phyloP scores from a whole-genome alignment of 768 basidiomycete genomes.

The Suillus alpinus region DNA sequence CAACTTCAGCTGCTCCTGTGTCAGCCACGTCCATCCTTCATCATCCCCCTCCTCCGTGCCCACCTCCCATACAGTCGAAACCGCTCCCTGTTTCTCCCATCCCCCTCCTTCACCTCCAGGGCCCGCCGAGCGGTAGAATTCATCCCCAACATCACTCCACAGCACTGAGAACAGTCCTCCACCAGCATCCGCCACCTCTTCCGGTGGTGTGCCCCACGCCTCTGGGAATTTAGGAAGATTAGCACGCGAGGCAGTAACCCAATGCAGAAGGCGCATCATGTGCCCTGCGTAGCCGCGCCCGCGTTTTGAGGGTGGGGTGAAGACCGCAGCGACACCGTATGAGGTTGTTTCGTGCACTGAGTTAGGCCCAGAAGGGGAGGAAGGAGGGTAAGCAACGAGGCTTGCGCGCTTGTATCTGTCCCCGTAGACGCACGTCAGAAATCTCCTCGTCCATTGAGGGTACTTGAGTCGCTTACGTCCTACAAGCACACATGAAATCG shows the following conservation, averaged over 20 bases:
- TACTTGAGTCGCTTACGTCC: slow-evolving; percentile 45
- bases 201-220: slow-evolving; percentile 45
- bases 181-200: slow-evolving; percentile 30
- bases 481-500: slow-evolving; percentile 58
- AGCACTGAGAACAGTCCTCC: slow-evolving; percentile 48
- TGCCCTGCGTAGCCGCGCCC: slow-evolving; percentile 56
- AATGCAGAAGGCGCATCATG: slow-evolving; percentile 66
- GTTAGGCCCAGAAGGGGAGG: slow-evolving; percentile 2
- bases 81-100: slow-evolving; percentile 40
- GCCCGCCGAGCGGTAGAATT: slow-evolving; percentile 45
- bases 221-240: slow-evolving; percentile 36
- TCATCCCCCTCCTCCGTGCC: slow-evolving; percentile 1
- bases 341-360: slow-evolving; percentile 35
- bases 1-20: slow-evolving; percentile 31
- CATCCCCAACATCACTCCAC: slow-evolving; percentile 52
- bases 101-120: slow-evolving; percentile 34
- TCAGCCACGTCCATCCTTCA: slow-evolving; percentile 29
- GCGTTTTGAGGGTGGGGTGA: slow-evolving; percentile 47
- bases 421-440: background rate
- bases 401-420: slow-evolving; percentile 36
- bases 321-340: slow-evolving; percentile 58
- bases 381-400: slow-evolving; percentile 24
- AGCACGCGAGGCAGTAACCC: slow-evolving; percentile 40
- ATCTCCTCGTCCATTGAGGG: background rate
- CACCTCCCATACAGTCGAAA: slow-evolving; percentile 42